Evolutionary conservation across 1,284 basidiomycete species (phyloP).

Genomic region (Entoloma clypeatum): DNA sequence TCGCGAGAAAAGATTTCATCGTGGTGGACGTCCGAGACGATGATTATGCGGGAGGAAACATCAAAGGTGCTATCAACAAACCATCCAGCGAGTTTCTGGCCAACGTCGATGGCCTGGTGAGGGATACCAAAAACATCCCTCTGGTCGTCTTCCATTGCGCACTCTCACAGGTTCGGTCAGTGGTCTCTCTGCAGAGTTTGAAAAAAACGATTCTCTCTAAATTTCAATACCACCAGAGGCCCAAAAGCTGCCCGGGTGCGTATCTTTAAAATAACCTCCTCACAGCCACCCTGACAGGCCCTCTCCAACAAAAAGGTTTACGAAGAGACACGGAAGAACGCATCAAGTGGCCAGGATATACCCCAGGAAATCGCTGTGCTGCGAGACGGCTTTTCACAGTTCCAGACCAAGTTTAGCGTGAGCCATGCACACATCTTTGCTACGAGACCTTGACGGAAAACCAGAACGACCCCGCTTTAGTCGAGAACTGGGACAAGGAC

Average conservation of each 20-base stretch:
- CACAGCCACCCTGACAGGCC: background rate
- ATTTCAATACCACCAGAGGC: conserved; percentile 42
- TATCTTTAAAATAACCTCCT: conserved; percentile 7
- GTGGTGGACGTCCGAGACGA: conserved; percentile 78
- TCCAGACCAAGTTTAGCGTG: conserved; percentile 67
- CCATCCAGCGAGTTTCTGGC: conserved; percentile 59
- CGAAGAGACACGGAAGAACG: conserved; percentile 49
- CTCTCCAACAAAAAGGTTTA: conserved; percentile 49
- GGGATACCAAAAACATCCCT: conserved; percentile 57
- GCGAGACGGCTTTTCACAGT: conserved; percentile 65
- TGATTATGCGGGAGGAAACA: conserved; percentile 73
- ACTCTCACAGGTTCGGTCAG: conserved; percentile 69
- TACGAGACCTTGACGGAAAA: conserved; percentile 6
- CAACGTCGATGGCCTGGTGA: conserved; percentile 55
- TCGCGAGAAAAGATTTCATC: conserved; percentile 60
- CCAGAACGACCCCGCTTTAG: conserved; percentile 62
- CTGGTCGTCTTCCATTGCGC: conserved; percentile 73
- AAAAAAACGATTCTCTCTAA: conserved; percentile 1
- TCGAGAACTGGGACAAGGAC: conserved; percentile 71
- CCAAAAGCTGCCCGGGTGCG: conserved; percentile 70
- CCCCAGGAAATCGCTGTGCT: conserved; percentile 59
- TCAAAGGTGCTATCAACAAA: conserved; percentile 55
- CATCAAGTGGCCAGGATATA: conserved; percentile 36
- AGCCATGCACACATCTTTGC: conserved; percentile 7
- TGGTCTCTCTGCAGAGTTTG: conserved; percentile 9